These are phyloP conservation scores for Scedosporium dehoogii DNA, from an alignment of 2,329 filamentous ascomycete genomes.

Conservation along the genomic window DNA sequence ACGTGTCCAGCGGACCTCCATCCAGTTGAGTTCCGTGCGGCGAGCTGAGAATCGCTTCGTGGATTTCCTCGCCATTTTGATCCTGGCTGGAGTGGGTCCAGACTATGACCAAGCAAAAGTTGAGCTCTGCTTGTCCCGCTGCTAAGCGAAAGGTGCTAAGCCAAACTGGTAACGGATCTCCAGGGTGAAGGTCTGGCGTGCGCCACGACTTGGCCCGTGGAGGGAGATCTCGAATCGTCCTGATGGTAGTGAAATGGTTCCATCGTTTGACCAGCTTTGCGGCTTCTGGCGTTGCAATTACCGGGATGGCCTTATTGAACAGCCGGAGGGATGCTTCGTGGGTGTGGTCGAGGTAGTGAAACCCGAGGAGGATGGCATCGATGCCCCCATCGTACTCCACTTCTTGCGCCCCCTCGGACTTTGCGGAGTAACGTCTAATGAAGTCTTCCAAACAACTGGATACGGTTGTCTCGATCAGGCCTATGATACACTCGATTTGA, in stretches of 20 bases:
- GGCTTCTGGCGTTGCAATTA: conserved; percentile 12
- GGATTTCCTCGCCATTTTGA: conserved; percentile 5
- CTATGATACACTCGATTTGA: conserved; percentile 10
- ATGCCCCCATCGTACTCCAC: conserved; percentile 7
- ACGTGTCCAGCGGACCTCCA: conserved; percentile 11
- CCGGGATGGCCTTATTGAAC: conserved; percentile 12
- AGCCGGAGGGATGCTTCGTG: conserved; percentile 12
- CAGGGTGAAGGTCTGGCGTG: conserved; percentile 12
- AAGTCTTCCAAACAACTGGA: neutral
- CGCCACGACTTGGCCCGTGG: conserved; percentile 9
- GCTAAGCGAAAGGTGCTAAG: conserved; percentile 12
- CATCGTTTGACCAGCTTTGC: conserved; percentile 8
- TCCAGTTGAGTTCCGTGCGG: conserved; percentile 14
- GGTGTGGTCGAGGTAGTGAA: conserved; percentile 12
- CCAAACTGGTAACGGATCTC: conserved; percentile 13
- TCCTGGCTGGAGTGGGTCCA: conserved; percentile 11
- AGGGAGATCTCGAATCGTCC: conserved; percentile 9
- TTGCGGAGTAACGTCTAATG: neutral
- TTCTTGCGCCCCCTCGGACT: neutral
- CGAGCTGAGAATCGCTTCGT: conserved; percentile 14
- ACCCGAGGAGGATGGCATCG: conserved; percentile 14
- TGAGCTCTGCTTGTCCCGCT: conserved; percentile 10
- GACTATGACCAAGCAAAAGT: conserved; percentile 13
- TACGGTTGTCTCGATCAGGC: conserved; percentile 10
- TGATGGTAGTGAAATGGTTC: conserved; percentile 14